Evolutionary conservation across 371 early-diverging fungal genomes (phyloP).

Genomic region (Mucor sp.): DNA sequence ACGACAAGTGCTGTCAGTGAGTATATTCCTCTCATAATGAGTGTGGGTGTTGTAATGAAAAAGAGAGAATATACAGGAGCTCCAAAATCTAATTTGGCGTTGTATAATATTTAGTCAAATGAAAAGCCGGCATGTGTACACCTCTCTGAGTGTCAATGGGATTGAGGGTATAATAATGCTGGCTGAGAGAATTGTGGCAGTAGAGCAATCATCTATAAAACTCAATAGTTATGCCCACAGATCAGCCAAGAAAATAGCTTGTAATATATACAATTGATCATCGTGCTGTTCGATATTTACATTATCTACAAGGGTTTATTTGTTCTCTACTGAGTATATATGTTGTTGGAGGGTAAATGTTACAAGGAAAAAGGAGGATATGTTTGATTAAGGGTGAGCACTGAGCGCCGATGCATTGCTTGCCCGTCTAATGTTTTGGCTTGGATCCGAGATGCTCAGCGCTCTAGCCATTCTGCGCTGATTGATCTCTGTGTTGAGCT

Average conservation of each 20-base stretch:
- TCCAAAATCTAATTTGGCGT: background rate
- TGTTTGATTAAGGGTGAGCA: constrained; percentile 1
- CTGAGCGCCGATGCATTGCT: constrained; percentile 5
- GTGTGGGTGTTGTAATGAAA: background rate
- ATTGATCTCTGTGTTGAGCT: background rate
- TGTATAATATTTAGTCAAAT: constrained; percentile 9
- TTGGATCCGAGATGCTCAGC: constrained; percentile 1
- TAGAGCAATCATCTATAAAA: no score
- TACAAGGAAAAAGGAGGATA: background rate
- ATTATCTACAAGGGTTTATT: constrained; percentile 1
- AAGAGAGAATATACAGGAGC: background rate
- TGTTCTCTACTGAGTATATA: background rate
- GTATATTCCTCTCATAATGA: constrained; percentile 19
- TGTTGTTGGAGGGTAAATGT: background rate
- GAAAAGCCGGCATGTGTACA: constrained; percentile 12
- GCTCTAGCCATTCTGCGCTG: constrained; percentile 11
- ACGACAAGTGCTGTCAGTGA: constrained; percentile 19
- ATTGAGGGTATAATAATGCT: no score
- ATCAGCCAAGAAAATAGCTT: no score
- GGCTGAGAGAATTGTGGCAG: no score
- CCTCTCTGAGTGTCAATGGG: background rate
- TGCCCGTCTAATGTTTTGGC: constrained; percentile 3
- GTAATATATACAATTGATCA: no score
- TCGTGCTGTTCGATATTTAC: background rate
- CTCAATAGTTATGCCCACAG: no score